phyloP scores from a whole-genome alignment of 768 basidiomycete species.

The Trametes cinnabarina region DNA sequence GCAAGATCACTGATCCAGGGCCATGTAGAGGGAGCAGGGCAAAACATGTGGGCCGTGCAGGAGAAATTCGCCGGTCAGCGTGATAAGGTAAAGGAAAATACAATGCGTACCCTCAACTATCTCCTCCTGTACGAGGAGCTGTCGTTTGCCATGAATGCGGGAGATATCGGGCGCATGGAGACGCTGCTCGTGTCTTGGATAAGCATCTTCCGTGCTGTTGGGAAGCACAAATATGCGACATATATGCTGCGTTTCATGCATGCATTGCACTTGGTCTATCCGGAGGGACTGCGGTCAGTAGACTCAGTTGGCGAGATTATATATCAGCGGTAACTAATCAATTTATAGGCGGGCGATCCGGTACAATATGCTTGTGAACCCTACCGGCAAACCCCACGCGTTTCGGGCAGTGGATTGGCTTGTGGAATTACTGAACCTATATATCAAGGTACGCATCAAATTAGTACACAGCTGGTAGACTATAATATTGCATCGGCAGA shows the following conservation, averaged over 20 bases:
- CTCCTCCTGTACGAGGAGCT: slow-evolving; percentile 42
- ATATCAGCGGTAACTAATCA: not conserved
- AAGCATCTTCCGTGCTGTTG: slow-evolving; percentile 27
- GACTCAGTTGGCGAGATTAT: no score
- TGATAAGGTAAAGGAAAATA: slow-evolving; percentile 37
- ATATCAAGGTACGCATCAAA: slow-evolving; percentile 36
- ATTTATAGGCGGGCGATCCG: slow-evolving; percentile 19
- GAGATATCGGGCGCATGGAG: slow-evolving; percentile 36
- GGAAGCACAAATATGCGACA: slow-evolving; percentile 33
- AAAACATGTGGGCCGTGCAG: not conserved
- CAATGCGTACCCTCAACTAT: slow-evolving; percentile 32
- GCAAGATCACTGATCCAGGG: slow-evolving; percentile 5
- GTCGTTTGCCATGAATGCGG: slow-evolving; percentile 28
- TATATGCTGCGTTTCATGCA: slow-evolving; percentile 26
- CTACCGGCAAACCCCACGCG: slow-evolving; percentile 29
- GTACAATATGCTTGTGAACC: slow-evolving; percentile 34
- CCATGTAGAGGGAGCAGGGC: slow-evolving; percentile 19
- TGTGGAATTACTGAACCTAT: slow-evolving; percentile 42
- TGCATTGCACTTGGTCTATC: slow-evolving; percentile 25
- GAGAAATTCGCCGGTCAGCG: slow-evolving; percentile 2
- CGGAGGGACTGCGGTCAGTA: slow-evolving; percentile 12
- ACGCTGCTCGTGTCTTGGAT: slow-evolving; percentile 29
- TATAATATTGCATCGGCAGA: slow-evolving; percentile 15
- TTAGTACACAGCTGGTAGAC: not conserved
- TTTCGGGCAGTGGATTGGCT: slow-evolving; percentile 41